Base-by-base conservation (phyloP, 2,329 filamentous ascomycete genomes). In the Claviceps humidiphila region DNA sequence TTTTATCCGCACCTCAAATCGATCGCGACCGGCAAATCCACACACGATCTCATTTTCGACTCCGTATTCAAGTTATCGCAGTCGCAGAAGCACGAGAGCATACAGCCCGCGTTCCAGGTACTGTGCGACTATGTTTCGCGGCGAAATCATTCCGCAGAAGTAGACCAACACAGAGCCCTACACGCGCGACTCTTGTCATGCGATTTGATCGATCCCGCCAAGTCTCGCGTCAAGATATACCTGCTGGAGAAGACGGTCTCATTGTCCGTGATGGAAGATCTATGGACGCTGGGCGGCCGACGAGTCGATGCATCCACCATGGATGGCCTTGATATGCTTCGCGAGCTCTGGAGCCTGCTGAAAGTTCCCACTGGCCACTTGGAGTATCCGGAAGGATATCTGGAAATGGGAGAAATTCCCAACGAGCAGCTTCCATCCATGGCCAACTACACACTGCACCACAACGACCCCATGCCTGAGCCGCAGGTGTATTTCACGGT, bases 171-270 rank as follows among this genome's bases (percentile, higher is more conserved):
- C 11, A 9, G 17, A 13, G 11, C 37, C 2, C n/a, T 48, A 16
- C 1, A 24, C 2, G 30, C 47, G 16, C 47, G 47, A 5, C 38
- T 51, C 24, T 20, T 51, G 1, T 51, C 50, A 5, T 51, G 50
- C 16, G 50, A 51, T n/a, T 16, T 51, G 38, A 9, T 47, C 3
- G 17, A 42, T n/a, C 37, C 50, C 2, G 13, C 37, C 22, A 42
- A 47, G 37, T 51, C 50, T 22, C 50, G 50, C 11, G 20, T 51
- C 20, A 51, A 51, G 44, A 42, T 51, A 9, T 51, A 51, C 50
- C 16, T 40, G 11, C 34, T 37, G 37, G 50, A 47, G 37, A n/a
- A 20, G 34, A 47, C 7, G n/a, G 34, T 51, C 5, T 47, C 43
- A 4, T 22, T 51, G 44, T n/a, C 50, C 37, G 37, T 24, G 3